These are phyloP conservation scores for Globisporangium radiosum DNA, from an alignment of 352 stramenopile species.

Conservation along the genomic window DNA sequence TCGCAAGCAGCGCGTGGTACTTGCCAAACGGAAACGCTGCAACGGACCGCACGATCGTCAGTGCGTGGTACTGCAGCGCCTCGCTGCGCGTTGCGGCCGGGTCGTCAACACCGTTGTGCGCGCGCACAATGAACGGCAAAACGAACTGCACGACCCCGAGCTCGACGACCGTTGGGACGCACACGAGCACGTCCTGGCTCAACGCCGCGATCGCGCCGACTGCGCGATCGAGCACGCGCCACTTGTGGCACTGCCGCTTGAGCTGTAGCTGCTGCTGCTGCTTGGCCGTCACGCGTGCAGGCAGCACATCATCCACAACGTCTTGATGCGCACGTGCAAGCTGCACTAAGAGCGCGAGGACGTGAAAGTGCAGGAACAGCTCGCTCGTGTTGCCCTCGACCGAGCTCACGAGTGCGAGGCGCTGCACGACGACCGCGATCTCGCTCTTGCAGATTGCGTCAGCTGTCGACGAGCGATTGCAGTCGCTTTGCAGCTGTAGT, in stretches of 20 bases:
- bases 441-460: conserved; percentile 39
- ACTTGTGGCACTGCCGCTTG: conserved; percentile 19
- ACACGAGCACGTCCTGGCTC: conserved; percentile 57
- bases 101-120: conserved; percentile 3
- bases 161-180: conserved; percentile 39
- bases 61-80: conserved; percentile 37
- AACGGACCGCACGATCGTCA: conserved; percentile 42
- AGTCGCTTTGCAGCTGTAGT: conserved; percentile 28
- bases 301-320: no score
- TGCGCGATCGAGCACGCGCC: conserved; percentile 41
- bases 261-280: conserved; percentile 3
- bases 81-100: conserved; percentile 17
- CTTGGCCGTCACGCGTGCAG: conserved; percentile 3
- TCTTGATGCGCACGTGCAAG: conserved; percentile 12
- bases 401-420: conserved; percentile 44
- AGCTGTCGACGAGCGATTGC: no score
- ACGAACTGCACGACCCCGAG: conserved; percentile 37
- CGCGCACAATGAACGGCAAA: conserved; percentile 19
- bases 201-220: conserved; percentile 46
- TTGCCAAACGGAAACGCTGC: conserved; percentile 60
- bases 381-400: conserved; percentile 63
- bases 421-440: conserved; percentile 47
- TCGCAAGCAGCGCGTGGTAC: conserved; percentile 31
- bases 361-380: conserved; percentile 60
- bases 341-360: conserved; percentile 40